Base-by-base conservation (phyloP, 2,329 filamentous ascomycete genomes). In the Monosporascus sp. region DNA sequence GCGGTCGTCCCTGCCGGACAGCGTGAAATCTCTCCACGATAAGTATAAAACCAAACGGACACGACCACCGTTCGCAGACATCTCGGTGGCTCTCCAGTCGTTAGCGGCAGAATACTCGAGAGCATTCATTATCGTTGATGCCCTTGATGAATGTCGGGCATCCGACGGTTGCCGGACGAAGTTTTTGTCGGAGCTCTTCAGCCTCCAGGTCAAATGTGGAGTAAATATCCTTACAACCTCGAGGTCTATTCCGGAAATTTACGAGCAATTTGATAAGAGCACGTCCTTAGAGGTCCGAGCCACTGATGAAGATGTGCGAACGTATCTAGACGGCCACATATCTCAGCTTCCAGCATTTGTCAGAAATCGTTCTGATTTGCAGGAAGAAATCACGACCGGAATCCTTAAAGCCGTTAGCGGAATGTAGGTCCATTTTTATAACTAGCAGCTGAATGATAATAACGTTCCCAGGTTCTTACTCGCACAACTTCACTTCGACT, bases 401-500 rank as follows among this genome's bases (percentile, higher is more conserved):
- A 64, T 70, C 31, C 42, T 52, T 0, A 48, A 61, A 11, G 44
- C 58, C 6, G 60, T 57, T 0, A 54, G 64, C 36, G 66, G 66
- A 52, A 69, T 70, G 67, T 70, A 57, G 47, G 67, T 62, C n/a
- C 9, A 34, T 15, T 14, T 14, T 20, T 22, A 50, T 46, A 6
- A 46, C 36, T 18, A 22, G 22, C 34, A 38, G 31, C n/a, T 18
- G 17, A 14, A 52, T 22, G 31, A 14, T 34, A 48, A 57, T 60
- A 48, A 61, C 39, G 4, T 34, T 31, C 52, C 36, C 42, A 71
- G 68, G 68, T 71, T 72, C 58, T 65, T 73, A 5, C 62, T 72
- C 15, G 72, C 69, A 22, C 57, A 66, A 22, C 65, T 74, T 7
- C 59, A 72, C 54, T 48, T 68, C 3, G 64, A 69, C 17, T 67